Conservation (phyloP, 768 basidiomycete genomes). For the Vararia minispora region DNA sequence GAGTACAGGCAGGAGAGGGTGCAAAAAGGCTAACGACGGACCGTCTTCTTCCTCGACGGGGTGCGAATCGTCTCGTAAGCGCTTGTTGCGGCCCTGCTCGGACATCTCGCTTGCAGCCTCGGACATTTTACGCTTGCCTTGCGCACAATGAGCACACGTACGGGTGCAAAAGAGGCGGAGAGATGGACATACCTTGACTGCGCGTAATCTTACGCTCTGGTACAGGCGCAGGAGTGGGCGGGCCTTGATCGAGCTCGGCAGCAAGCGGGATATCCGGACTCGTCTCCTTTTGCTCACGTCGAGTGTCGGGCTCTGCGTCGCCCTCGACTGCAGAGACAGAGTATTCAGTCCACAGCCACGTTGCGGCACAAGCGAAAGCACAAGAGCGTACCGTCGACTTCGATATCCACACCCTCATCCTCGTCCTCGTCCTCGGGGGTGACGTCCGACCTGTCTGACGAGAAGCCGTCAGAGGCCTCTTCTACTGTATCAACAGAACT, state of each 20-base stretch:
- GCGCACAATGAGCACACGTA: constrained; percentile 1
- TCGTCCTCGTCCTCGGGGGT: no score
- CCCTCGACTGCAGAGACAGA: no score
- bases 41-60: constrained; percentile 54
- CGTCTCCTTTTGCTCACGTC: background rate
- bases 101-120: constrained; percentile 34
- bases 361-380: no score
- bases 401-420: no score
- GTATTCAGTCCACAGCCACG: no score
- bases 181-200: no score
- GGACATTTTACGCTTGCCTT: constrained; percentile 60
- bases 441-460: no score
- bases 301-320: no score
- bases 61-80: constrained; percentile 61
- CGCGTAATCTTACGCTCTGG: no score
- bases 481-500: no score
- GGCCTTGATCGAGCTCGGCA: constrained; percentile 3
- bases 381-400: no score
- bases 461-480: no score
- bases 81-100: constrained; percentile 43
- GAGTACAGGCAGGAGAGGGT: background rate
- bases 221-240: background rate
- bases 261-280: constrained; percentile 2
- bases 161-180: background rate
- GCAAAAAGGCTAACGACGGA: constrained; percentile 1